phyloP scores from a whole-genome alignment of 192 early-diverging fungal species.

The Phycomyces nitens region DNA sequence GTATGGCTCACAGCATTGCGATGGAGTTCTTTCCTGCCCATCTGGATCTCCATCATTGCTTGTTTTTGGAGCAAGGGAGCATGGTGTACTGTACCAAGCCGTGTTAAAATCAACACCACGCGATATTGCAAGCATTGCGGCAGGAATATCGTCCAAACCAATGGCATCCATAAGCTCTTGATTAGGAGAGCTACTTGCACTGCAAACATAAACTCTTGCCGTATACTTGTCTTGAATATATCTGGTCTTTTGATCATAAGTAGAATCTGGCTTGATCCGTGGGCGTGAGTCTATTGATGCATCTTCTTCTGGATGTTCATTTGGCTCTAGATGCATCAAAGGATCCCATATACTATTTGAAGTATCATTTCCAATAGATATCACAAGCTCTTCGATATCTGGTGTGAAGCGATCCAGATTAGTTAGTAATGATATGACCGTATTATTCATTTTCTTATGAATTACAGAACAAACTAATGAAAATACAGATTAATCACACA shows the following conservation, averaged over 20 bases:
- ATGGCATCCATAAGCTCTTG: slow-evolving; percentile 23
- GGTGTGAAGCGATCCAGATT: slow-evolving; percentile 62
- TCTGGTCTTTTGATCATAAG: slow-evolving; percentile 48
- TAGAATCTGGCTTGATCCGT: slow-evolving; percentile 31
- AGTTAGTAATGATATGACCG: slow-evolving; percentile 66
- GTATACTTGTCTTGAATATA: slow-evolving; percentile 63
- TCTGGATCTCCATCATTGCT: too few relatives aligned
- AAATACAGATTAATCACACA: not conserved
- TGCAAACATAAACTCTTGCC: slow-evolving; percentile 41
- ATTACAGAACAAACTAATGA: slow-evolving; percentile 66
- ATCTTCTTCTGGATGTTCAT: too few relatives aligned
- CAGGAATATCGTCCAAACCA: slow-evolving; percentile 36
- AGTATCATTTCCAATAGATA: slow-evolving; percentile 54
- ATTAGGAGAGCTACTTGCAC: not conserved
- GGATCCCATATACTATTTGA: slow-evolving; percentile 66
- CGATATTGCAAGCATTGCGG: slow-evolving; percentile 39
- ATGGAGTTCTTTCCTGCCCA: too few relatives aligned
- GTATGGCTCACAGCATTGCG: too few relatives aligned
- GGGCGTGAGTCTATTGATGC: not conserved
- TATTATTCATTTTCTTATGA: slow-evolving; percentile 64
- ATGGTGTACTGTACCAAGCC: slow-evolving; percentile 17
- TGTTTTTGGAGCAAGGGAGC: too few relatives aligned
- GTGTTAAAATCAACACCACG: slow-evolving; percentile 43
- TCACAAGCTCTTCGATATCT: slow-evolving; percentile 58
- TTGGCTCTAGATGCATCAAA: not conserved